These are phyloP conservation scores for Trichoderma sp. DNA, from an alignment of 2,329 filamentous ascomycete species.

Conservation along the genomic window DNA sequence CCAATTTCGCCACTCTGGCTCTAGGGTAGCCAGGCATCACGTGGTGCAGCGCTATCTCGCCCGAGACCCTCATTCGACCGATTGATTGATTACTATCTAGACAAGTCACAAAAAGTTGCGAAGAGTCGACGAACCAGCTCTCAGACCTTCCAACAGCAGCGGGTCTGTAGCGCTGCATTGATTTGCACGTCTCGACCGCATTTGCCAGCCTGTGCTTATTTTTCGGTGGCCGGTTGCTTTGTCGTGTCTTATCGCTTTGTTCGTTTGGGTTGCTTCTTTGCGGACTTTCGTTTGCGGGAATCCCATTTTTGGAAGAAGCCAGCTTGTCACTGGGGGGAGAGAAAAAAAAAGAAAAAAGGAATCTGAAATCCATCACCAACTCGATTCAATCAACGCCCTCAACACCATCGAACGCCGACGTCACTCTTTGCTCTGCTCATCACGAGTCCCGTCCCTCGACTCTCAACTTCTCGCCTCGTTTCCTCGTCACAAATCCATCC, in stretches of 20 bases:
- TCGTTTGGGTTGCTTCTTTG: background rate
- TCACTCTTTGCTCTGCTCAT: background rate
- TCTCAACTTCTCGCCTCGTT: background rate
- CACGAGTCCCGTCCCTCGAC: background rate
- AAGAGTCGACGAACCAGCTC: slow-evolving; percentile 5
- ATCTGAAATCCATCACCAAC: background rate
- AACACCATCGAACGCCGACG: background rate
- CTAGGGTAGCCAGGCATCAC: slow-evolving; percentile 8
- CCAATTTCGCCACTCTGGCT: background rate
- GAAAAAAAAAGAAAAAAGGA: background rate
- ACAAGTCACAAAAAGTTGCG: slow-evolving; percentile 10
- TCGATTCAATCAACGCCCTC: background rate
- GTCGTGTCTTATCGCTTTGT: background rate
- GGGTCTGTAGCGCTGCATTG: slow-evolving; percentile 8
- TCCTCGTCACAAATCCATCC: slow-evolving; percentile 10
- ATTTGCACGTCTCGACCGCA: slow-evolving; percentile 9
- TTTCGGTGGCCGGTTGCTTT: background rate
- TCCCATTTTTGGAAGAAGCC: slow-evolving; percentile 16
- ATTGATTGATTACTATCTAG: background rate
- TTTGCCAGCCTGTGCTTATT: background rate
- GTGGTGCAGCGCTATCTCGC: background rate
- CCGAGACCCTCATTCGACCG: background rate
- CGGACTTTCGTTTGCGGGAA: background rate
- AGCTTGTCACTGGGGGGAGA: slow-evolving; percentile 5
- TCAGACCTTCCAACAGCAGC: slow-evolving; percentile 1